Conservation (phyloP, 192 early-diverging fungal species). For the Powellomyces hirtus region DNA sequence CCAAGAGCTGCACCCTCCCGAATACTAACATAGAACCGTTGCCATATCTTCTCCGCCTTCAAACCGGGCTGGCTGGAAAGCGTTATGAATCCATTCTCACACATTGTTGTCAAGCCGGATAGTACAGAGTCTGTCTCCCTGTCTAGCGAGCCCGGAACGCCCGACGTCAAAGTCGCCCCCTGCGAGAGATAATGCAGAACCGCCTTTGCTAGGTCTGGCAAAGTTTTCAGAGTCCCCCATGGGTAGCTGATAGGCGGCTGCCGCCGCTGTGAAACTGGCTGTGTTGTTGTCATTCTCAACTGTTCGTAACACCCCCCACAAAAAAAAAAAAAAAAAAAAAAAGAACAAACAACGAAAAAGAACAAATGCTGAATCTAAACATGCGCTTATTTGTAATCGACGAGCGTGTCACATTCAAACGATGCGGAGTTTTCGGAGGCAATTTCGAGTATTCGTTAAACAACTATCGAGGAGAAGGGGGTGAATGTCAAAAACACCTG, state of each 20-base stretch:
- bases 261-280: no score
- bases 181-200: not conserved
- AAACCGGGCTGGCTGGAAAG: not conserved
- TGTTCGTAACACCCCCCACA: no score
- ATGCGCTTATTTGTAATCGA: no score
- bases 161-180: not conserved
- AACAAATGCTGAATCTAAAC: no score
- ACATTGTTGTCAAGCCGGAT: not conserved
- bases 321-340: no score
- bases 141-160: not conserved
- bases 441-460: no score
- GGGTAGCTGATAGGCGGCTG: not conserved
- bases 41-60: not conserved
- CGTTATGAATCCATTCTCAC: not conserved
- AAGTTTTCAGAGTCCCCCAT: not conserved
- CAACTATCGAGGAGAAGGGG: no score
- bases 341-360: no score
- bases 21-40: not conserved
- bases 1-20: not conserved
- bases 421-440: no score
- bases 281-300: no score
- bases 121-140: not conserved
- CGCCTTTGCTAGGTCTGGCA: not conserved
- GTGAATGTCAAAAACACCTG: no score
- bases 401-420: no score